A percentile compares a stretch with the other conserved stretches of the same genome.
phyloP scores from a whole-genome alignment of 768 basidiomycete species.

The Lepiota brunneoincarnata region DNA sequence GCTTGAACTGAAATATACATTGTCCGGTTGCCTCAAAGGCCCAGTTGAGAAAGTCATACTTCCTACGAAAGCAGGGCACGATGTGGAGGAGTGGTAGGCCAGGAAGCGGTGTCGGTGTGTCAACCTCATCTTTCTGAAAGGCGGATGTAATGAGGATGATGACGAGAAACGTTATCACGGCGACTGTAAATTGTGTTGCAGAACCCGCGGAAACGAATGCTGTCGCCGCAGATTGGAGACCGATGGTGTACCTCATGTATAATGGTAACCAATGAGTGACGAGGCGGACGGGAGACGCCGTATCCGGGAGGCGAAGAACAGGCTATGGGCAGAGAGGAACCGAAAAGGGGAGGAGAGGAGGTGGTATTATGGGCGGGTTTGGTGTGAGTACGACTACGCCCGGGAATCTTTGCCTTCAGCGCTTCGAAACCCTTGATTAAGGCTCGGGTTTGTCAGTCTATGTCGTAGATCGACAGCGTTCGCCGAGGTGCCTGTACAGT shows the following conservation, averaged over 20 bases:
- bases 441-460: no score
- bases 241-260: constrained; percentile 49
- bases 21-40: constrained; percentile 69
- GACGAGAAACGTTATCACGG: constrained; percentile 43
- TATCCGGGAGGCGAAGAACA: neutral
- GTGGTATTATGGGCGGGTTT: neutral
- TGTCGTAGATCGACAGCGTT: no score
- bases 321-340: neutral
- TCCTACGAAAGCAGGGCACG: constrained; percentile 62
- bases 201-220: constrained; percentile 52
- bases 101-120: constrained; percentile 56
- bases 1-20: constrained; percentile 65
- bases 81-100: constrained; percentile 57
- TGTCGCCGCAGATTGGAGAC: constrained; percentile 44
- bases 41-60: constrained; percentile 72
- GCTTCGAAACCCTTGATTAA: no score
- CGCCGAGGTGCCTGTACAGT: no score
- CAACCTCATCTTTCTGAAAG: constrained; percentile 44
- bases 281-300: constrained; percentile 23
- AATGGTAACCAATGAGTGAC: constrained; percentile 19
- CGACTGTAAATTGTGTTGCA: constrained; percentile 44
- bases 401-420: no score
- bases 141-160: constrained; percentile 44
- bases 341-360: neutral
- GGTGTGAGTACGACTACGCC: neutral